Evolutionary conservation across 305 asterid species (phyloP), one percentile per base, ranked within the genome.

Genomic region (Rubia occidens): DNA sequence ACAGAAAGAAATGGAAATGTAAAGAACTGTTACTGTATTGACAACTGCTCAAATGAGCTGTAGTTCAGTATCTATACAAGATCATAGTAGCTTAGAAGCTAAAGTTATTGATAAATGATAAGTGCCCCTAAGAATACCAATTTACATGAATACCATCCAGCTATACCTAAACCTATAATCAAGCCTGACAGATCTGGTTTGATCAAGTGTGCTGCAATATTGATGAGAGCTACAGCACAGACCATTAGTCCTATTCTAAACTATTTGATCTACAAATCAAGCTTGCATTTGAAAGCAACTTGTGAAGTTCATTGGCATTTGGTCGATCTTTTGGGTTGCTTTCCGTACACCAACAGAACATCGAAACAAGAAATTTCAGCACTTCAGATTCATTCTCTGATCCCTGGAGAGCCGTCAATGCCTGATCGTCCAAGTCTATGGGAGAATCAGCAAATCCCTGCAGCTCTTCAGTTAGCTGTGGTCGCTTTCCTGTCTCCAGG

Each of bases 311-410:
- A 64, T 80, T 76, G 4, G 95, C 89, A 8, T 89, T 81, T 72
- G 97, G 98, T 8, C 97, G 94, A 77, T 87, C 86, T 5, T 68
- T 51, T 21, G 95, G 90, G 81, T 86, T 81, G 79, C 88, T 82
- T 77, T 82, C 82, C 1, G 96, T 91, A 74, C 96, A 89, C 77
- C 77, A 84, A 60, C 26, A 72, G 78, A 80, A 91, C 29, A 86
- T 67, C 64, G 83, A 77, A 64, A 82, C 83, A 5, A 87, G 93
- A 70, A 85, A 81, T 61, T 79, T 61, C 43, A 88, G 79, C 68
- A 80, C 72, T 56, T 64, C 72, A 11, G 85, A 76, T 54, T 83
- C 86, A 21, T 69, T 53, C 60, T 84, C 85, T 4, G 79, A 81
- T 60, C 70, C 80, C 56, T 63, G 69, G 10, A 60, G 66, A 60